Percentiles rank a stretch among this genome's conserved stretches.
These are phyloP conservation scores for Cordyceps farinosa DNA, from an alignment of 2,329 filamentous ascomycete genomes.

Conservation along the genomic window DNA sequence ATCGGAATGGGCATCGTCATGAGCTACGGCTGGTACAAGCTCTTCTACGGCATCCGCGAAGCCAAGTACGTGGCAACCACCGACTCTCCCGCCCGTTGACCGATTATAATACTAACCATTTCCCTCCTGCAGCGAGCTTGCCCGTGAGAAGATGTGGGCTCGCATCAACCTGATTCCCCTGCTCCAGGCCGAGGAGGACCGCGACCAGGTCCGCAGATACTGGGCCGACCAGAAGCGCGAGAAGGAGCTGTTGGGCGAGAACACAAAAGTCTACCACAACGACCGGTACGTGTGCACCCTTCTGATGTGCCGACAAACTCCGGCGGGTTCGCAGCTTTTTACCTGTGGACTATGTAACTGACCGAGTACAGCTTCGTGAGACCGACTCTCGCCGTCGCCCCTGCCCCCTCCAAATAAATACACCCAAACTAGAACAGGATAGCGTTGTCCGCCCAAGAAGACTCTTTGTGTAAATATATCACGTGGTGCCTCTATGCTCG, in stretches of 20 bases:
- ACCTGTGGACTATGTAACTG: neutral
- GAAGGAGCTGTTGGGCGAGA: slow-evolving; percentile 82
- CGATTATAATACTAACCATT: slow-evolving; percentile 15
- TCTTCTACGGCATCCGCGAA: slow-evolving; percentile 79
- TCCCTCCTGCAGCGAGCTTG: slow-evolving; percentile 67
- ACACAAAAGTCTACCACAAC: slow-evolving; percentile 80
- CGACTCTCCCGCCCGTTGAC: neutral
- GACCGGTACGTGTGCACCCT: slow-evolving; percentile 63
- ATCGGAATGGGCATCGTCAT: slow-evolving; percentile 73
- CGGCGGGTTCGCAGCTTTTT: neutral
- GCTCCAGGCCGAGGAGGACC: slow-evolving; percentile 93
- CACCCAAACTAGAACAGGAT: neutral
- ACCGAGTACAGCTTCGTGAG: slow-evolving; percentile 64
- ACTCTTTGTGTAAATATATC: slow-evolving; percentile 20
- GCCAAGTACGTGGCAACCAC: slow-evolving; percentile 67
- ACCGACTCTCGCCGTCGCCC: slow-evolving; percentile 73
- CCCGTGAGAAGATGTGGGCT: slow-evolving; percentile 96
- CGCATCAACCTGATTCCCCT: slow-evolving; percentile 92
- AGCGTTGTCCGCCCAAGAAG: slow-evolving; percentile 2
- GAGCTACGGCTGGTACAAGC: slow-evolving; percentile 86
- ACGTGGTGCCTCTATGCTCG: slow-evolving; percentile 2
- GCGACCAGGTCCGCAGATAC: slow-evolving; percentile 85
- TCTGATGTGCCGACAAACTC: neutral
- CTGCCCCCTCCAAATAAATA: slow-evolving; percentile 57
- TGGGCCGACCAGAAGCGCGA: slow-evolving; percentile 84